Conservation (phyloP, 1,284 basidiomycete genomes). For the Ceratobasidium sp. region DNA sequence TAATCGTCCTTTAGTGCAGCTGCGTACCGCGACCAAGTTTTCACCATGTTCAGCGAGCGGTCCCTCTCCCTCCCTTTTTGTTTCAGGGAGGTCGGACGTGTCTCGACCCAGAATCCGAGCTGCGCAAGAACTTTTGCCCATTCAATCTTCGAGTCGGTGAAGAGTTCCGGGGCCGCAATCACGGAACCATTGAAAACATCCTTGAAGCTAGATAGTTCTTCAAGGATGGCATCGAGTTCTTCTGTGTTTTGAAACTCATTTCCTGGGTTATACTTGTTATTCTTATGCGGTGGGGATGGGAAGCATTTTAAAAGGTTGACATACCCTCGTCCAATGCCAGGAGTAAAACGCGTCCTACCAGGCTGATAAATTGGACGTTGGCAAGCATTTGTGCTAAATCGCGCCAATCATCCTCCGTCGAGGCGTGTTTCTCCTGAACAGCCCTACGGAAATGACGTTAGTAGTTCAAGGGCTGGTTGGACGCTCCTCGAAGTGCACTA, state of each 20-base stretch:
- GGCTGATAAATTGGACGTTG: not conserved
- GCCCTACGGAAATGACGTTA: not conserved
- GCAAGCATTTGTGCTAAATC: not conserved
- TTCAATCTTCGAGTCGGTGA: not conserved
- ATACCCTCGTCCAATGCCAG: not conserved
- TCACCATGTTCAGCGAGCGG: not conserved
- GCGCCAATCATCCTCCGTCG: not conserved
- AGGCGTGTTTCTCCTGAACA: not conserved
- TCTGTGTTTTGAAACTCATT: not conserved
- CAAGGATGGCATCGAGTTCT: not conserved
- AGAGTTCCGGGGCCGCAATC: not conserved
- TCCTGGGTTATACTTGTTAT: not conserved
- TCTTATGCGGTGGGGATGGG: not conserved
- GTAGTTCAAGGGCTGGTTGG: not conserved
- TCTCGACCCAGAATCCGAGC: not conserved
- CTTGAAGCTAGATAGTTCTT: not conserved
- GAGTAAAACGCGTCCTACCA: not conserved
- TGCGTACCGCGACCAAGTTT: not conserved
- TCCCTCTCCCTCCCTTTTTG: not conserved
- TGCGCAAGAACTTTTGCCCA: constrained; percentile 4
- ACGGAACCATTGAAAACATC: not conserved
- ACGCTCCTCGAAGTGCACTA: not conserved
- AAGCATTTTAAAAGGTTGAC: not conserved
- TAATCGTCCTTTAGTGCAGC: not conserved
- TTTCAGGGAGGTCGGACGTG: not conserved